Evolutionary conservation across 148 eudicot species (phyloP).

Genomic region (Gaultheria prostrata): DNA sequence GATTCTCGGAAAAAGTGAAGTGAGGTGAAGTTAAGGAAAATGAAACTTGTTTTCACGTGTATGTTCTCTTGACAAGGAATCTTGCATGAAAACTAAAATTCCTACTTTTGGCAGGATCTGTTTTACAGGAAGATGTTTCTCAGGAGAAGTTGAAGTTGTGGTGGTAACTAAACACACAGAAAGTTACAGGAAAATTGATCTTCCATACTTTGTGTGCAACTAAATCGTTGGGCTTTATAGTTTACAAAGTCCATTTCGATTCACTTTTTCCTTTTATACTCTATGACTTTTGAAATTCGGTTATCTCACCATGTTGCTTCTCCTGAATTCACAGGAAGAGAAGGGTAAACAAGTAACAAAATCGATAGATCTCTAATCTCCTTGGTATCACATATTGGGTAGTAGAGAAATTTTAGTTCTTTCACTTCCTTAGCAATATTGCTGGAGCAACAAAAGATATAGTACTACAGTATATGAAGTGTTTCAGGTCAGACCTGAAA

Average conservation of each 20-base stretch:
- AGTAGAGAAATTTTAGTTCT: neutral
- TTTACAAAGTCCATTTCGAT: neutral
- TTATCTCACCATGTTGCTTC: neutral
- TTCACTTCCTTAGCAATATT: neutral
- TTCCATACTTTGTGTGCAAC: too few relatives aligned
- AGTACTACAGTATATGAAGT: neutral
- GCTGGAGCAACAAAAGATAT: neutral
- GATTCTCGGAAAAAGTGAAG: too few relatives aligned
- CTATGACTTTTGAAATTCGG: neutral
- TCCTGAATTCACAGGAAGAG: neutral
- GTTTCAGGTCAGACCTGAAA: slow-evolving; percentile 30
- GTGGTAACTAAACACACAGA: too few relatives aligned
- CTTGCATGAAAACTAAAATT: too few relatives aligned
- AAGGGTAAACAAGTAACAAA: neutral
- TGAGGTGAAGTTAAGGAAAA: too few relatives aligned
- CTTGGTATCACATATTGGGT: neutral
- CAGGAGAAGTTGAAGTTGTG: too few relatives aligned
- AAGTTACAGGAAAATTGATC: too few relatives aligned
- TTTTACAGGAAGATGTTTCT: too few relatives aligned
- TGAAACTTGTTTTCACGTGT: too few relatives aligned
- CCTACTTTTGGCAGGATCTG: too few relatives aligned
- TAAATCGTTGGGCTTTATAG: neutral
- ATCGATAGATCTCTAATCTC: neutral
- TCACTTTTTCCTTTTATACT: neutral
- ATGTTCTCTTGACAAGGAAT: too few relatives aligned